Percentiles rank a stretch among this genome's conserved stretches.
phyloP scores from a whole-genome alignment of 2,329 filamentous ascomycete genomes.

The Penicillium sp. region DNA sequence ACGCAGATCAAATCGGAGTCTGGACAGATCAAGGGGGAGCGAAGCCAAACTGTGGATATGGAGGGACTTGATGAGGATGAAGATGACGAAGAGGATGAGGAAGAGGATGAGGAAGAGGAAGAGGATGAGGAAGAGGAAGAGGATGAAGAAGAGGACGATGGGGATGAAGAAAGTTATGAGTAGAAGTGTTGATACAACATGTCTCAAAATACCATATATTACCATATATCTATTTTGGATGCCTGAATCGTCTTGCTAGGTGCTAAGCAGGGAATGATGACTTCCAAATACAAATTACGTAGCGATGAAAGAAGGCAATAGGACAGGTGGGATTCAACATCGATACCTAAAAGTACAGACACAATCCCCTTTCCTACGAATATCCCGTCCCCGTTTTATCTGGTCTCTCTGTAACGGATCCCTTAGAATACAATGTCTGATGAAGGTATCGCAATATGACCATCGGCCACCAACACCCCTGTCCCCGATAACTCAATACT shows the following conservation, averaged over 20 bases:
- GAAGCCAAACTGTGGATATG: not conserved
- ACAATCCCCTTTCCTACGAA: too few species aligned
- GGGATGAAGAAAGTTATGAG: not conserved
- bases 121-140: not conserved
- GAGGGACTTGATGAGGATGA: conserved; percentile 23
- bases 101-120: not conserved
- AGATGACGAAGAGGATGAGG: conserved; percentile 13
- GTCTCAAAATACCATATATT: not conserved
- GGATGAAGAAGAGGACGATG: not conserved
- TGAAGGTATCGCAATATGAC: not conserved
- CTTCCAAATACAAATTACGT: too few species aligned
- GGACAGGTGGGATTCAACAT: too few species aligned
- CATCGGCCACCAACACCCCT: not conserved
- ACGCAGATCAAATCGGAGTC: conserved; percentile 22
- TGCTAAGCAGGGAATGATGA: not conserved
- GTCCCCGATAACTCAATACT: conserved; percentile 3
- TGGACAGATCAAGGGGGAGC: conserved; percentile 20
- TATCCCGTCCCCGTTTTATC: too few species aligned
- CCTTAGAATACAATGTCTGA: not conserved
- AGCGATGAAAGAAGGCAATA: too few species aligned
- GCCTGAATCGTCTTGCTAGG: conserved; percentile 15
- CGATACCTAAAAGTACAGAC: too few species aligned
- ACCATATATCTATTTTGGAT: not conserved
- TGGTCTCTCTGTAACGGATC: too few species aligned
- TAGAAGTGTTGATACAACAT: not conserved